Evolutionary conservation across 192 early-diverging fungal species (phyloP).

Genomic region (Mortierella antarctica): DNA sequence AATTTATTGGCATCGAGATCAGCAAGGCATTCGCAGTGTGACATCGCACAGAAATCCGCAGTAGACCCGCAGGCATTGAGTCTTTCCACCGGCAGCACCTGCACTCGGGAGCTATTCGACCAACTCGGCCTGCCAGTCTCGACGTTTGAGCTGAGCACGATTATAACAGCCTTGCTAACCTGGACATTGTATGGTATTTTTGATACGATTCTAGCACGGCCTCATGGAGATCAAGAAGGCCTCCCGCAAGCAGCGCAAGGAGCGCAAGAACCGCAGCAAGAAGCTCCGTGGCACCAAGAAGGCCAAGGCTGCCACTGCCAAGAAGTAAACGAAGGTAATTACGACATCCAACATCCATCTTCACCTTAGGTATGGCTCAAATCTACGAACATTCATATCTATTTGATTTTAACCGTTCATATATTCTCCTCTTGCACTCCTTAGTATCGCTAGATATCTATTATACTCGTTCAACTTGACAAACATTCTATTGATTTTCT

Average conservation of each 20-base stretch:
- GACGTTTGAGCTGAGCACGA: too few relatives aligned
- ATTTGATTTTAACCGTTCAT: neutral
- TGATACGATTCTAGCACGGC: conserved; percentile 48
- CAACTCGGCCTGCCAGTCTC: too few relatives aligned
- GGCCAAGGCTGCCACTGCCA: conserved; percentile 72
- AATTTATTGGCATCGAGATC: too few relatives aligned
- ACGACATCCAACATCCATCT: too few relatives aligned
- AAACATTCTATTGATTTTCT: conserved; percentile 43
- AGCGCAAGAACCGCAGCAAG: conserved; percentile 99
- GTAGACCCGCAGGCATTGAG: too few relatives aligned
- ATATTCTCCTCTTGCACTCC: neutral
- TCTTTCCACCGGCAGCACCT: too few relatives aligned
- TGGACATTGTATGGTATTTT: neutral
- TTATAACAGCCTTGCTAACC: too few relatives aligned
- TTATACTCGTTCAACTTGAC: conserved; percentile 26
- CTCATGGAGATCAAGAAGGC: conserved; percentile 75
- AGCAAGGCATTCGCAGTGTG: too few relatives aligned
- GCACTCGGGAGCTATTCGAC: too few relatives aligned
- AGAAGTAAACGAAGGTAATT: conserved; percentile 64
- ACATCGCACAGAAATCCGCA: too few relatives aligned
- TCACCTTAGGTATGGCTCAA: neutral
- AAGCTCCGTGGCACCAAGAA: conserved; percentile 98
- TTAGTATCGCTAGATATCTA: conserved; percentile 30
- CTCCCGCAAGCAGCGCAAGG: conserved; percentile 98
- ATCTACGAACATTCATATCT: neutral